Evolutionary conservation across 1,139 yeast species (phyloP), one percentile per base, ranked within the genome.

Genomic region (Eremothecium sinecaudum): DNA sequence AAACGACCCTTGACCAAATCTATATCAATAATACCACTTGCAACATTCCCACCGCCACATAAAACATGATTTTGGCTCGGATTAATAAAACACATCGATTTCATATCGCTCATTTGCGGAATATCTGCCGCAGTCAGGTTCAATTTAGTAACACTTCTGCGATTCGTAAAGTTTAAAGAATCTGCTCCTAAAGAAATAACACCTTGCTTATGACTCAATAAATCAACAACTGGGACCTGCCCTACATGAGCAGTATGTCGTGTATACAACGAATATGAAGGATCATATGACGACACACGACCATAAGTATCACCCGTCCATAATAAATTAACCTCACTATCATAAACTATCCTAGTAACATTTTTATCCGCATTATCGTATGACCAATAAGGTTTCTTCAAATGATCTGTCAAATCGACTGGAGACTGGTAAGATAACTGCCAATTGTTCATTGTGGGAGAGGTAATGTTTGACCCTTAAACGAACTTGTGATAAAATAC

Each of bases 281-380:
- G 48, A 37, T 63, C 64, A 42, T 62, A 71, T 1, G 76, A 68
- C 1, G 70, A 61, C 10, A 71, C 54, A 34, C 62, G 58, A 6
- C 79, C 79, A 46, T 59, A 51, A 3, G 49, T 62, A 52, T 81
- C 90, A n/a, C 94, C 95, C 4, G 79, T 67, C 97, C 97, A 90
- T 3, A 87, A 54, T 29, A 87, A 62, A 48, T 86, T 90, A 39
- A 77, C 73, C 15, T 69, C 62, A 31, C 69, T 69, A 58, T 90
- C 97, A 56, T 86, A 86, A 17, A 63, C 48, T 3, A 59, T 34
- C 26, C 46, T 51, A 2, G 55, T 52, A 4, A 47, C 44, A 22
- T 47, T 45, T 37, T 56, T 56, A 12, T 48, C 50, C 32, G 47
- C 50, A 23, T 47, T 49, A 36, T 56, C 59, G 34, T 47, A 54